Evolutionary conservation across 371 early-diverging fungal species (phyloP), one percentile per base, ranked within the genome.

Genomic region (Dinochytrium kinnereticum): DNA sequence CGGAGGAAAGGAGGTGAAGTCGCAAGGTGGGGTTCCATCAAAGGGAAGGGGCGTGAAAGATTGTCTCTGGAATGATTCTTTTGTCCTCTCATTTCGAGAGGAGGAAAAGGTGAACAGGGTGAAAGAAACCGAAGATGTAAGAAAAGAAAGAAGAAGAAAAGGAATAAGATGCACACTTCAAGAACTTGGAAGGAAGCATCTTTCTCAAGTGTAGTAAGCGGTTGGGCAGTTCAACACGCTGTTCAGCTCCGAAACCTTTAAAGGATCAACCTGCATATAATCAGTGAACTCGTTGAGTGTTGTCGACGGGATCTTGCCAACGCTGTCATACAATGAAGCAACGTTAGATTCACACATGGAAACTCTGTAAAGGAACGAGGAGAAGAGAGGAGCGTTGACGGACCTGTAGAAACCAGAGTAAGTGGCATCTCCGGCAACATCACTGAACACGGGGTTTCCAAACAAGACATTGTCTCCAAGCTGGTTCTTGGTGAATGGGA

Each of bases 151-250:
- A n/a, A n/a, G n/a, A n/a, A n/a, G n/a, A n/a, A n/a, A n/a, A n/a
- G n/a, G n/a, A n/a, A n/a, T n/a, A n/a, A n/a, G n/a, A n/a, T n/a
- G n/a, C n/a, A n/a, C n/a, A n/a, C n/a, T n/a, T n/a, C n/a, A n/a
- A n/a, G n/a, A n/a, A n/a, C n/a, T n/a, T n/a, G n/a, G n/a, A n/a
- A n/a, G n/a, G n/a, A n/a, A n/a, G n/a, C n/a, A n/a, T n/a, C n/a
- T n/a, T n/a, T n/a, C n/a, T 61, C 36, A 61, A 37, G 36, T 24
- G 66, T 34, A 66, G 28, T 66, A 66, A n/a, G 66, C 66, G 38
- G 38, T 40, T 10, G 66, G 66, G 44, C 66, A 66, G 66, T 66
- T 66, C 17, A 66, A 33, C 13, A 66, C 49, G 24, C 36, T 28
- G 36, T 28, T 28, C 44, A 66, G 26, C 2, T 37, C 66, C 36